Conservation (phyloP, 2,329 filamentous ascomycete species). For the Claviceps sorghi region DNA sequence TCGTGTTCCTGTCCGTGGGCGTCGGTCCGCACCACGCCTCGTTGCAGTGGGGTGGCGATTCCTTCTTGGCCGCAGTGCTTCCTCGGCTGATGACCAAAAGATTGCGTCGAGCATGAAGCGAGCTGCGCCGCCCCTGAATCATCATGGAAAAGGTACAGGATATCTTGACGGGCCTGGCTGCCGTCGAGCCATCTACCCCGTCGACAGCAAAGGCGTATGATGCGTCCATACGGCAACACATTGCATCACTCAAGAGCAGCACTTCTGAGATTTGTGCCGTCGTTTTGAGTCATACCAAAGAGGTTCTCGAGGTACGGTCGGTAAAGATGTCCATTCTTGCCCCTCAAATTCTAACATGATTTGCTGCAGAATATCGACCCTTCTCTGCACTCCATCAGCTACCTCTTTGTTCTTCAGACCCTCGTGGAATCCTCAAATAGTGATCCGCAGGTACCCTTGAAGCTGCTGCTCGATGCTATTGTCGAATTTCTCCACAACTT, state of each 20-base stretch:
- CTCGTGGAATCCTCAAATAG: constrained; percentile 15
- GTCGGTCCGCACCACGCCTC: no score
- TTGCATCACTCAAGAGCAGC: neutral
- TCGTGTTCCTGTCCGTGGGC: no score
- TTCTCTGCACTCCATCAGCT: constrained; percentile 34
- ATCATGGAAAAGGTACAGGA: constrained; percentile 1
- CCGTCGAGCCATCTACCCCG: neutral
- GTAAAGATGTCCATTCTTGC: neutral
- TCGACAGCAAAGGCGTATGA: constrained; percentile 2
- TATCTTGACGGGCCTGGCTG: constrained; percentile 1
- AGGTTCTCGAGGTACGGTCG: constrained; percentile 26
- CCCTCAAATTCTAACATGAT: neutral
- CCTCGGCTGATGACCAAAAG: neutral
- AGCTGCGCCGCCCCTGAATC: neutral
- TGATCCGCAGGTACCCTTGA: constrained; percentile 17
- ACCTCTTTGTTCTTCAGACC: constrained; percentile 31
- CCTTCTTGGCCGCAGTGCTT: neutral
- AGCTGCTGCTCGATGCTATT: constrained; percentile 25
- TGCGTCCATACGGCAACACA: constrained; percentile 3
- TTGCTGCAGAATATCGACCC: constrained; percentile 31
- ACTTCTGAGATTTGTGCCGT: constrained; percentile 6
- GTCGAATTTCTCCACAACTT: constrained; percentile 33
- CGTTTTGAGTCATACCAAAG: constrained; percentile 19
- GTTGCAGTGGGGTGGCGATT: neutral
- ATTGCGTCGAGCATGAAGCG: constrained; percentile 1